Conservation (phyloP, 2,329 filamentous ascomycete species). For the Pseudopithomyces chartarum region DNA sequence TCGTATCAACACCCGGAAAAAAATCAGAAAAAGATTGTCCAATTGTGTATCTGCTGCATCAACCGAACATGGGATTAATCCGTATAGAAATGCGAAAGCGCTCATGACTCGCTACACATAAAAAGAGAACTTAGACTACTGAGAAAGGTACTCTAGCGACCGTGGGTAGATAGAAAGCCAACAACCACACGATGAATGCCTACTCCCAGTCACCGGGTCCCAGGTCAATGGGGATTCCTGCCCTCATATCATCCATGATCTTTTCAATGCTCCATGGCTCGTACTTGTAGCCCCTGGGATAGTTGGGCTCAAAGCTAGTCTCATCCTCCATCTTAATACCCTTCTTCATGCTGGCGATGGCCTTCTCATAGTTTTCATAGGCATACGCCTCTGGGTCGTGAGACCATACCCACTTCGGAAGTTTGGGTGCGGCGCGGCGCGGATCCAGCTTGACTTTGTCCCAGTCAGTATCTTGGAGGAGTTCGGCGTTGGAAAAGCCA, state of each 20-base stretch:
- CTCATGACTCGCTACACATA: too few species aligned
- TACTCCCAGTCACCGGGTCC: constrained; percentile 45
- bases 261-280: constrained; percentile 50
- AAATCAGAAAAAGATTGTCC: too few species aligned
- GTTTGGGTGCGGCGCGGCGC: constrained; percentile 49
- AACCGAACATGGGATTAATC: too few species aligned
- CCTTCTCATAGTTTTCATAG: constrained; percentile 50
- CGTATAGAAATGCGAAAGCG: too few species aligned
- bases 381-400: constrained; percentile 54
- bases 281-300: constrained; percentile 49
- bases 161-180: background rate
- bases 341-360: constrained; percentile 48
- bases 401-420: constrained; percentile 53
- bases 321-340: constrained; percentile 51
- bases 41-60: too few species aligned
- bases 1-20: too few species aligned
- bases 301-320: constrained; percentile 49
- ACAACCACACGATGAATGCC: background rate
- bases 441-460: constrained; percentile 54
- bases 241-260: constrained; percentile 47
- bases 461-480: constrained; percentile 56
- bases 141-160: too few species aligned
- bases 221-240: constrained; percentile 40
- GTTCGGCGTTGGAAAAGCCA: constrained; percentile 53
- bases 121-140: too few species aligned